A percentile compares a stretch with the other conserved stretches of the same genome.
Evolutionary conservation across 768 basidiomycete species (phyloP).

Genomic region (Auriscalpium vulgare): DNA sequence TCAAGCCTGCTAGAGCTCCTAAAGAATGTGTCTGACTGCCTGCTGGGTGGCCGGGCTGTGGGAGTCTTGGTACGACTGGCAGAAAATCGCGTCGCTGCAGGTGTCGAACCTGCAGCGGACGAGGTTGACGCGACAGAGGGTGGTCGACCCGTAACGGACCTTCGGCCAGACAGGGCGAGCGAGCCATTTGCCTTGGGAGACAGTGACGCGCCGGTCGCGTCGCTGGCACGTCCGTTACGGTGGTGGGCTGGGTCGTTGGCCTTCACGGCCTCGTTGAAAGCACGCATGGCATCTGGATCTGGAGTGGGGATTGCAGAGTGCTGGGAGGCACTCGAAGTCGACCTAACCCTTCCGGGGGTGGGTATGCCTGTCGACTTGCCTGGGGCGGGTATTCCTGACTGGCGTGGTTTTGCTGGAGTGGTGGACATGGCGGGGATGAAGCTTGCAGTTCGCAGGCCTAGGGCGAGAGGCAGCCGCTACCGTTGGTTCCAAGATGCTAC

Average conservation of each 20-base stretch:
- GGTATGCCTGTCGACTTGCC: slow-evolving; percentile 47
- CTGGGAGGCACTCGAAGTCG: slow-evolving; percentile 45
- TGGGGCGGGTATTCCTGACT: slow-evolving; percentile 40
- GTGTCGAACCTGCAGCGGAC: slow-evolving; percentile 27
- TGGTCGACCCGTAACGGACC: slow-evolving; percentile 46
- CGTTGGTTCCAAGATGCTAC: background rate
- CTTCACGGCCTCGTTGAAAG: slow-evolving; percentile 75
- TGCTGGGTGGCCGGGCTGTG: slow-evolving; percentile 51
- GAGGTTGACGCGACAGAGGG: slow-evolving; percentile 56
- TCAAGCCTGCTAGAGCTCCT: slow-evolving; percentile 39
- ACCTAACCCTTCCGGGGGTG: slow-evolving; percentile 64
- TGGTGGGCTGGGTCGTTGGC: slow-evolving; percentile 76
- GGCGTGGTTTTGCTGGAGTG: slow-evolving; percentile 36
- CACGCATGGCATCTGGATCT: slow-evolving; percentile 55
- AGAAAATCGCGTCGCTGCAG: slow-evolving; percentile 17
- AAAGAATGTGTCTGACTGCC: slow-evolving; percentile 52
- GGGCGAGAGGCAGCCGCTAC: background rate
- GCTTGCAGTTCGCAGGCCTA: background rate
- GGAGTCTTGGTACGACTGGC: slow-evolving; percentile 42
- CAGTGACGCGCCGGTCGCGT: slow-evolving; percentile 31
- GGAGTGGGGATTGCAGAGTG: slow-evolving; percentile 19
- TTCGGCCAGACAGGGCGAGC: slow-evolving; percentile 29
- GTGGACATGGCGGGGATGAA: slow-evolving; percentile 26
- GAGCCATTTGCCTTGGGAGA: slow-evolving; percentile 37
- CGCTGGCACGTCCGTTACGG: slow-evolving; percentile 35